phyloP scores from a whole-genome alignment of 108 stramenopile genomes.

The Bacterosira constricta region DNA sequence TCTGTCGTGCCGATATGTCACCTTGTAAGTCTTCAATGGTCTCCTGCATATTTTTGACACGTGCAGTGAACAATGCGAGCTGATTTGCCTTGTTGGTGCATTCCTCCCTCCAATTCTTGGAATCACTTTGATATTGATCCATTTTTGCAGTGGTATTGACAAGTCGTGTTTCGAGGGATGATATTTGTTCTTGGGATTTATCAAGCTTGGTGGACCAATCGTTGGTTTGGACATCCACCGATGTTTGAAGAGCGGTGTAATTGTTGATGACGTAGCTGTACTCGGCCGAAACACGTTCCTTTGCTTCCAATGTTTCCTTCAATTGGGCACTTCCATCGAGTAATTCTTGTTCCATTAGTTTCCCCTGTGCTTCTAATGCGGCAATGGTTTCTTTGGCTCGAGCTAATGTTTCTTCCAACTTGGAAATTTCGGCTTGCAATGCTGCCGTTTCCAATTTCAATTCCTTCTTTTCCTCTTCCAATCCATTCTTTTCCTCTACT shows the following conservation, averaged over 20 bases:
- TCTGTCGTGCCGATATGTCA: neutral
- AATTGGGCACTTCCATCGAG: neutral
- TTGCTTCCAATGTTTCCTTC: slow-evolving; percentile 18
- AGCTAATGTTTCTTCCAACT: no score
- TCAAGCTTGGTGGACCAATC: neutral
- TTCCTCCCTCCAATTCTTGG: slow-evolving; percentile 19
- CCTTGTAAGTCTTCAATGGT: slow-evolving; percentile 13
- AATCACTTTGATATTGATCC: slow-evolving; percentile 16
- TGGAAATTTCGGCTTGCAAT: no score
- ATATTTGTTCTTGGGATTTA: neutral
- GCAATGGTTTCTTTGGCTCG: neutral
- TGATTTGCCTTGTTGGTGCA: slow-evolving; percentile 21
- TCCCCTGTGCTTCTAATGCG: neutral
- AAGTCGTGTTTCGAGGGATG: neutral
- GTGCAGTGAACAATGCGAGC: slow-evolving; percentile 11
- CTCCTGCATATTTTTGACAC: slow-evolving; percentile 15
- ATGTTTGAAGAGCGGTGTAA: slow-evolving; percentile 17
- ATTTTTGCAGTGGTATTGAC: neutral
- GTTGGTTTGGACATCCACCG: neutral
- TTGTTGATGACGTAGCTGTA: slow-evolving; percentile 25
- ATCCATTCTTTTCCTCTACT: neutral
- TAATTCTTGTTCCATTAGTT: neutral
- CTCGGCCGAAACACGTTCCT: slow-evolving; percentile 35
- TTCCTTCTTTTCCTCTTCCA: no score
- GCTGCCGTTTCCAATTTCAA: no score